These are phyloP conservation scores for Volvox africanus DNA, from an alignment of 139 green algal species.

Conservation along the genomic window DNA sequence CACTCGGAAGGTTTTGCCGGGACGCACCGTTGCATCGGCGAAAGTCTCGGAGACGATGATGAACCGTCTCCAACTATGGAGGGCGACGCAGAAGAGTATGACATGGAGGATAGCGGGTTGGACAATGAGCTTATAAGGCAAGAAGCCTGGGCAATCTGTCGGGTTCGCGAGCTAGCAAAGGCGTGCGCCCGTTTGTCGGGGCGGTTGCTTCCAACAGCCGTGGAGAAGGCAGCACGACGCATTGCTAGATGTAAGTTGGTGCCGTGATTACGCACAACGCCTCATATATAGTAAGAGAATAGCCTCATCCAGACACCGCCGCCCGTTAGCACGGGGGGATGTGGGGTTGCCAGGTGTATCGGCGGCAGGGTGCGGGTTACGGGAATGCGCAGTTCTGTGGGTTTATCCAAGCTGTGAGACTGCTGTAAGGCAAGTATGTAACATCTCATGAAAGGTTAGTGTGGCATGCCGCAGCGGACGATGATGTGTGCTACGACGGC, in stretches of 20 bases:
- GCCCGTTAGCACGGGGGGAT: too few relatives aligned
- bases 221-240: constrained; percentile 2
- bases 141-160: not conserved
- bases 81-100: not conserved
- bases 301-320: too few relatives aligned
- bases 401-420: too few relatives aligned
- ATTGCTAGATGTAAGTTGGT: constrained; percentile 13
- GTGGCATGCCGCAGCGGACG: too few relatives aligned
- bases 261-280: too few relatives aligned
- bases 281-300: too few relatives aligned
- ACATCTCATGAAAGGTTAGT: too few relatives aligned
- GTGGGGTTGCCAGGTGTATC: too few relatives aligned
- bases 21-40: not conserved
- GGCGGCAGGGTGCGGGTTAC: too few relatives aligned
- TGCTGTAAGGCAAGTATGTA: too few relatives aligned
- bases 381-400: too few relatives aligned
- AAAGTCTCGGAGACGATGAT: not conserved
- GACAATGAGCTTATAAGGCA: not conserved
- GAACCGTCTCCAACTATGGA: not conserved
- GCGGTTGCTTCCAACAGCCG: not conserved
- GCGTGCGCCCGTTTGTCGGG: constrained; percentile 24
- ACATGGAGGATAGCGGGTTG: not conserved
- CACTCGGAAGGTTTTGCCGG: not conserved
- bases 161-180: constrained; percentile 12
- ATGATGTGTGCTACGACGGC: too few relatives aligned